Evolutionary conservation across 176 grass and related monocot species (phyloP), one percentile per base, ranked within the genome.

Genomic region (Aegilops umbellulata): DNA sequence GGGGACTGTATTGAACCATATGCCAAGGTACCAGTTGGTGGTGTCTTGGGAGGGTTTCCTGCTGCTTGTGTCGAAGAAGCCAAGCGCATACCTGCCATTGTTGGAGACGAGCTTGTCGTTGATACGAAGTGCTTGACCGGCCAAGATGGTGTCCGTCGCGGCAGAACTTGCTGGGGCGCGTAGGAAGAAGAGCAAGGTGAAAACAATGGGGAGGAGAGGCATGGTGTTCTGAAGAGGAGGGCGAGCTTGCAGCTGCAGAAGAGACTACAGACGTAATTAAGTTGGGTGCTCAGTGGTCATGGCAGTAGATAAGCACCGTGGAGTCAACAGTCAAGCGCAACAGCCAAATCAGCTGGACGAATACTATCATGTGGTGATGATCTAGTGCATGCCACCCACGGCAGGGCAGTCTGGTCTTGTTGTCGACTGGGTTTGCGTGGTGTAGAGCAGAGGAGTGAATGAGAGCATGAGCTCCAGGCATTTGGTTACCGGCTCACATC

Each of bases 31-130:
- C 20, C 34, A 70, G 17, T 69, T 38, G 31, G 32, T 69, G 10
- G 19, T 69, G 66, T 10, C 39, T 11, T 82, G 3, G 53, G 57
- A 60, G 60, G 81, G 74, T 5, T 29, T 58, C 39, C 74, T 81
- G 24, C 58, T 61, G 11, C 10, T 44, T 17, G 76, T 51, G 47
- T 27, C 16, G 67, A 91, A 95, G 86, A 95, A 96, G n/a, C 94
- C 94, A 12, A 96, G 85, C 27, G 86, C 84, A 38, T 87, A 96
- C 79, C 65, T 91, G 70, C 83, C 79, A 34, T 83, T 82, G 8
- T 31, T 4, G n/a, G 86, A 95, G 25, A 80, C 42, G 7, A 93
- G 83, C 75, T n/a, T 95, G 32, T 80, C 36, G 14, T 25, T 32
- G n/a, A 31, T 38, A 14, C n/a, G 19, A 13, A 44, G 41, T 44